Conservation (phyloP, 129 eudicot species). For the Tagetes erecta region DNA sequence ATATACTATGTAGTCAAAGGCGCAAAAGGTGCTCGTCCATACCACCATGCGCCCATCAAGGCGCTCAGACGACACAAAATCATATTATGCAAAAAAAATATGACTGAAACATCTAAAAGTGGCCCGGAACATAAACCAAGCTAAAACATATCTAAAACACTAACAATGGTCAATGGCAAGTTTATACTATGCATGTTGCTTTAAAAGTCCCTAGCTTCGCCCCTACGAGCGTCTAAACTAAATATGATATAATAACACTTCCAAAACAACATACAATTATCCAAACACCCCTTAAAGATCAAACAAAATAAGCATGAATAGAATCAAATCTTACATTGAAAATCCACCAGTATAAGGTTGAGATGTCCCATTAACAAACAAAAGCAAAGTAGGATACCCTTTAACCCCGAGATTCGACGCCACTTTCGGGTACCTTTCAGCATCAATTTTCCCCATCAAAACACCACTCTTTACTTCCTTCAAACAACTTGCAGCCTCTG, state of each 20-base stretch:
- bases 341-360: slow-evolving; percentile 80
- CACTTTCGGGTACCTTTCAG: slow-evolving; percentile 69
- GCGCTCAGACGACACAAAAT: too few species aligned
- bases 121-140: too few species aligned
- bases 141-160: too few species aligned
- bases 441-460: slow-evolving; percentile 74
- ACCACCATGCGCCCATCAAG: too few species aligned
- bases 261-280: slow-evolving; percentile 9
- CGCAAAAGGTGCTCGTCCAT: too few species aligned
- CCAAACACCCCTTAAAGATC: slow-evolving; percentile 1
- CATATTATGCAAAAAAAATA: too few species aligned
- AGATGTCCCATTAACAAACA: slow-evolving; percentile 74
- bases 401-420: slow-evolving; percentile 81
- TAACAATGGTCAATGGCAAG: too few species aligned
- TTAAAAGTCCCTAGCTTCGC: too few species aligned
- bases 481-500: slow-evolving; percentile 71
- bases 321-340: slow-evolving; percentile 51
- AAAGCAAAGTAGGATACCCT: slow-evolving; percentile 83
- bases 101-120: too few species aligned
- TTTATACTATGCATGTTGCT: too few species aligned
- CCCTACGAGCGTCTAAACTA: not conserved
- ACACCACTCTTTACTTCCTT: slow-evolving; percentile 48
- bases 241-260: not conserved
- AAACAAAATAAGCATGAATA: not conserved
- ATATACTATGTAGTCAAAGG: too few species aligned